phyloP scores from a whole-genome alignment of 2,329 filamentous ascomycete species.

The Botryotinia narcissicola region DNA sequence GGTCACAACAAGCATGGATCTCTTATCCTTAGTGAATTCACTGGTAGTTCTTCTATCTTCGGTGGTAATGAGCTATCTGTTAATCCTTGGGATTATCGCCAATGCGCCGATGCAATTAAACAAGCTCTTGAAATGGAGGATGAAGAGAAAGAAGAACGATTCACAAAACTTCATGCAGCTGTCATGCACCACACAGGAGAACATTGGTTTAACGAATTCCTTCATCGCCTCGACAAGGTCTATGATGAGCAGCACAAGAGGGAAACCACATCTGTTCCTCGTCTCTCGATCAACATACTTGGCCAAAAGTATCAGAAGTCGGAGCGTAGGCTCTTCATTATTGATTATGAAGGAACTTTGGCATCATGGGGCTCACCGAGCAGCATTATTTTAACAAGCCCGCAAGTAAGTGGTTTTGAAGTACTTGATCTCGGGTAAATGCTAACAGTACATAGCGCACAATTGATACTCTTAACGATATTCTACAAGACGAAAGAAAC shows the following conservation, averaged over 20 bases:
- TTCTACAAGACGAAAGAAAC: slow-evolving; percentile 77
- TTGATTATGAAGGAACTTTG: slow-evolving; percentile 92
- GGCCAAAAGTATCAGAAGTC: slow-evolving; percentile 64
- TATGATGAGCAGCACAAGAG: slow-evolving; percentile 83
- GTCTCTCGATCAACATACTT: slow-evolving; percentile 68
- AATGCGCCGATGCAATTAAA: slow-evolving; percentile 83
- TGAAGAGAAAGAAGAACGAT: slow-evolving; percentile 71
- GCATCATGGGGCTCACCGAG: slow-evolving; percentile 83
- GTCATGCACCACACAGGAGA: slow-evolving; percentile 80
- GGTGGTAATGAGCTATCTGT: slow-evolving; percentile 76
- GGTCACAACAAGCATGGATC: slow-evolving; percentile 78
- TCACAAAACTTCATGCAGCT: slow-evolving; percentile 68
- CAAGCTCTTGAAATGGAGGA: slow-evolving; percentile 76
- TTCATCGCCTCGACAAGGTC: slow-evolving; percentile 66
- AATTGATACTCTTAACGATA: slow-evolving; percentile 75
- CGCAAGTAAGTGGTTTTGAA: slow-evolving; percentile 48
- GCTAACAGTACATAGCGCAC: slow-evolving; percentile 57
- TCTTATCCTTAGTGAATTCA: slow-evolving; percentile 91
- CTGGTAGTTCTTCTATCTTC: slow-evolving; percentile 85
- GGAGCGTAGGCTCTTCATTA: slow-evolving; percentile 73
- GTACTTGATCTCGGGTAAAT: neutral
- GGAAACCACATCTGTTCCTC: slow-evolving; percentile 81
- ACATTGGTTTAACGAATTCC: slow-evolving; percentile 80
- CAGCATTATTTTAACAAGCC: slow-evolving; percentile 81
- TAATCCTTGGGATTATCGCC: slow-evolving; percentile 93